Percentiles rank a stretch among this genome's conserved stretches.
phyloP scores from a whole-genome alignment of 768 basidiomycete species.

The Phylloporus sp. region DNA sequence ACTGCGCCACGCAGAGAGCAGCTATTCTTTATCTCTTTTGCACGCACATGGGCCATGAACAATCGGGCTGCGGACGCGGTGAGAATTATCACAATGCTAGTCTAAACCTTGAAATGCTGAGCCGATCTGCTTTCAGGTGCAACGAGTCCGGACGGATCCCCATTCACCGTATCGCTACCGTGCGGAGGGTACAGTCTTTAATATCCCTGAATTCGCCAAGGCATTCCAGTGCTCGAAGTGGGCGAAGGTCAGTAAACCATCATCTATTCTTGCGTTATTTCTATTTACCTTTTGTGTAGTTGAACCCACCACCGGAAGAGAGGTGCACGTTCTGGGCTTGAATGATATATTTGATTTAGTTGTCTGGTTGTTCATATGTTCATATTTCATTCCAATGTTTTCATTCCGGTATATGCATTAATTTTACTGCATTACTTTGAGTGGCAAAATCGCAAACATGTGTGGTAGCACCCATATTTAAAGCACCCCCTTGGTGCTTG shows the following conservation, averaged over 20 bases:
- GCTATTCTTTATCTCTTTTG: conserved; percentile 91
- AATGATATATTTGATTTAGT: conserved; percentile 11
- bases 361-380: conserved; percentile 13
- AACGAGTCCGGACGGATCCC: conserved; percentile 81
- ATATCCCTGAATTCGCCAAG: conserved; percentile 83
- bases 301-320: conserved; percentile 79
- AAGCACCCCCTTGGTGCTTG: conserved; percentile 95
- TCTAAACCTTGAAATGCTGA: not conserved
- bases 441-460: not conserved
- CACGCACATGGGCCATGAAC: conserved; percentile 80
- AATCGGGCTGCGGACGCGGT: conserved; percentile 78
- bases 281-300: conserved; percentile 35
- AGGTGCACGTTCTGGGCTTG: conserved; percentile 79
- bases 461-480: conserved; percentile 19
- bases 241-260: conserved; percentile 55
- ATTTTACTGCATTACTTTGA: not conserved
- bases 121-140: conserved; percentile 43
- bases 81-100: conserved; percentile 22
- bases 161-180: conserved; percentile 81
- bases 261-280: not conserved
- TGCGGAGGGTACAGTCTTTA: conserved; percentile 81
- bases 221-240: conserved; percentile 79
- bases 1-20: conserved; percentile 66
- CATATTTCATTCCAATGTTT: conserved; percentile 14
- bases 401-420: not conserved